Conservation (phyloP, 2,329 filamentous ascomycete species). For the Diatrype stigma region DNA sequence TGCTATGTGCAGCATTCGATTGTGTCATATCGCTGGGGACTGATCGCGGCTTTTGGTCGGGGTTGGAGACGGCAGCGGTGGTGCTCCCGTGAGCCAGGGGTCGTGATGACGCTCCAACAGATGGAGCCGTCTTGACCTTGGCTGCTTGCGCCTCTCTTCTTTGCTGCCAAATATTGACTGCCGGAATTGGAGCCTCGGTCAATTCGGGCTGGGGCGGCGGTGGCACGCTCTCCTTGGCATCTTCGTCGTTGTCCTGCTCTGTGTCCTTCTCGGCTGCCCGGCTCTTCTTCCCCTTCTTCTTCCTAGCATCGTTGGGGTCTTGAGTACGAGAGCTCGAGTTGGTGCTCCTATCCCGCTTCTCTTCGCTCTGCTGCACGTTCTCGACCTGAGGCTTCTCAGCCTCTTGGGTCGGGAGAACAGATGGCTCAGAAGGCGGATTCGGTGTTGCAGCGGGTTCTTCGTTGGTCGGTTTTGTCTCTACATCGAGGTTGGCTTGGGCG, state of each 20-base stretch:
- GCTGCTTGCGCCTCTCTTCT: slow-evolving; percentile 63
- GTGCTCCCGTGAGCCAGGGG: slow-evolving; percentile 11
- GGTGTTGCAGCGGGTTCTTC: neutral
- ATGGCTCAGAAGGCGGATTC: slow-evolving; percentile 7
- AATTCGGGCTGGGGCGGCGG: slow-evolving; percentile 60
- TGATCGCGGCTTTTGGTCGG: slow-evolving; percentile 16
- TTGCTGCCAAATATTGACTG: slow-evolving; percentile 85
- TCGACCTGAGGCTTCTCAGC: slow-evolving; percentile 9
- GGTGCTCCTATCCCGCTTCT: slow-evolving; percentile 50
- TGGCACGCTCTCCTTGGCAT: slow-evolving; percentile 57
- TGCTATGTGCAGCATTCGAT: slow-evolving; percentile 10
- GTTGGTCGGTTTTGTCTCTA: neutral
- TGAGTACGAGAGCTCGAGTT: slow-evolving; percentile 62
- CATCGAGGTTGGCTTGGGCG: neutral
- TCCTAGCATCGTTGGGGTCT: slow-evolving; percentile 64
- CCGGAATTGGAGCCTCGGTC: slow-evolving; percentile 75
- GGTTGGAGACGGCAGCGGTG: neutral
- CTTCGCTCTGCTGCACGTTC: slow-evolving; percentile 29
- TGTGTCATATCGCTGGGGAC: slow-evolving; percentile 21
- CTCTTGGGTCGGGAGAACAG: slow-evolving; percentile 9
- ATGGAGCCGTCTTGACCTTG: slow-evolving; percentile 40
- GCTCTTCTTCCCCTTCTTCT: slow-evolving; percentile 61
- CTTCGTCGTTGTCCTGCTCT: slow-evolving; percentile 45
- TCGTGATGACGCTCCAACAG: slow-evolving; percentile 15
- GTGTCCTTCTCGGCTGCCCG: slow-evolving; percentile 48